Evolutionary conservation across 106 monocot genomes (phyloP).

Genomic region (Narthecium ossifragum): DNA sequence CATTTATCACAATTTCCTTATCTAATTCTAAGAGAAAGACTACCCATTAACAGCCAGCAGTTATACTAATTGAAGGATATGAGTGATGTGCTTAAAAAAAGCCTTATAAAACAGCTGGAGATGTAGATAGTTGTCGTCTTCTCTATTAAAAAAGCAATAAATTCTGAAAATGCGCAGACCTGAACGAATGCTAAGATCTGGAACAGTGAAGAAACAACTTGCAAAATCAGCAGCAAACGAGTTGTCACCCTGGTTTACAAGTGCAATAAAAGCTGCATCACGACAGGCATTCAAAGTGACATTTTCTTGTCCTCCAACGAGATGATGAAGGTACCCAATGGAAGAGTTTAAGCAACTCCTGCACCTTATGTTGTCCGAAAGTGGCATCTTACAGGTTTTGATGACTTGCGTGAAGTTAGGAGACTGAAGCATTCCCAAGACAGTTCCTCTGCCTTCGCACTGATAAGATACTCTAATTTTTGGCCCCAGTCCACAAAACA

Average conservation of each 20-base stretch:
- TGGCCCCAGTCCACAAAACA: constrained; percentile 70
- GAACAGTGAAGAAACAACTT: constrained; percentile 84
- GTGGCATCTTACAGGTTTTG: constrained; percentile 47
- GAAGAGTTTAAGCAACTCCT: constrained; percentile 78
- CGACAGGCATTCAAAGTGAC: constrained; percentile 76
- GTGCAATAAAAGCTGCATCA: constrained; percentile 80
- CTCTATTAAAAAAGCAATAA: no score
- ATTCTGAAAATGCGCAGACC: constrained; percentile 29
- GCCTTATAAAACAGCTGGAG: no score
- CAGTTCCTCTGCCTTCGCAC: constrained; percentile 71
- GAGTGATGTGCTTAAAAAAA: no score
- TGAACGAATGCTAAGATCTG: constrained; percentile 41
- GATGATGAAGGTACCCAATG: constrained; percentile 69
- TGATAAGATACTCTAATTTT: constrained; percentile 84
- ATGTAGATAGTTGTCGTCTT: no score
- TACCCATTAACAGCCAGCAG: no score
- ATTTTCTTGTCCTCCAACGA: constrained; percentile 70
- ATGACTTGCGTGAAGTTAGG: constrained; percentile 65
- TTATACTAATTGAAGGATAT: no score
- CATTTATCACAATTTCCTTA: no score
- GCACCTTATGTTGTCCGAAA: constrained; percentile 50
- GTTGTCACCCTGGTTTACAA: constrained; percentile 55
- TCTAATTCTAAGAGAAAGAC: no score
- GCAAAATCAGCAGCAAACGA: constrained; percentile 40
- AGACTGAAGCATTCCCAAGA: constrained; percentile 89